Base-by-base conservation (phyloP, 805 yeast genomes). In the Barnettozyma botsteinii region DNA sequence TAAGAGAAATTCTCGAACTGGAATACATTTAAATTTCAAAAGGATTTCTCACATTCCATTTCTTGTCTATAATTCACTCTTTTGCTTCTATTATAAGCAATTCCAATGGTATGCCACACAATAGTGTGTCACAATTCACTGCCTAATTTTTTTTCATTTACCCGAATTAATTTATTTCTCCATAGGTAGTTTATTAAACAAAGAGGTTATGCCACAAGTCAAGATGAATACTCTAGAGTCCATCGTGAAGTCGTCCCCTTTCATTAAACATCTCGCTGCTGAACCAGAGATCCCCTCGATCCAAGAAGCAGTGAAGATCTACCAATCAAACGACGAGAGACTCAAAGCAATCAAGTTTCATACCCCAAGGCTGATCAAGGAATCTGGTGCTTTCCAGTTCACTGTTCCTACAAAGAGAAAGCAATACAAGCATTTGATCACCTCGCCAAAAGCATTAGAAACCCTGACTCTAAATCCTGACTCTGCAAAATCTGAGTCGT, bases 341-440 rank as follows among this genome's bases (percentile, higher is more conserved):
- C 44, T 43, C 19, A 43, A 46, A 21, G 13, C 17, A 41, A 57
- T 32, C 56, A 64, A 39, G 47, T 62, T 77, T 35, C 70, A 78
- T 38, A 61, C 61, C 8, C 79, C 84, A 7, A 65, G 89, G 32
- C 57, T 59, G 5, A 65, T 79, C 11, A 53, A 66, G 26, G 68
- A 17, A 17, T 12, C 69, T 2, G 94, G 95, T 4, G 78, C 79
- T 20, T 91, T 71, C 56, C 77, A 93, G 2, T 91, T 77, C 71
- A 71, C 83, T 1, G 50, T 71, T 2, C 98, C 98, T 0, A 84
- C 78, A 31, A 52, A 51, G 23, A 60, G 89, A 45, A 68, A 71
- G 42, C 63, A 65, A 50, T 72, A 78, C 54, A 59, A 64, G 49
- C 74, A 77, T 43, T 51, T 87, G 19, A 61, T 81, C 13, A 72